Evolutionary conservation across 805 yeast genomes (phyloP).

Genomic region (Saccharomycopsis fibuligera): DNA sequence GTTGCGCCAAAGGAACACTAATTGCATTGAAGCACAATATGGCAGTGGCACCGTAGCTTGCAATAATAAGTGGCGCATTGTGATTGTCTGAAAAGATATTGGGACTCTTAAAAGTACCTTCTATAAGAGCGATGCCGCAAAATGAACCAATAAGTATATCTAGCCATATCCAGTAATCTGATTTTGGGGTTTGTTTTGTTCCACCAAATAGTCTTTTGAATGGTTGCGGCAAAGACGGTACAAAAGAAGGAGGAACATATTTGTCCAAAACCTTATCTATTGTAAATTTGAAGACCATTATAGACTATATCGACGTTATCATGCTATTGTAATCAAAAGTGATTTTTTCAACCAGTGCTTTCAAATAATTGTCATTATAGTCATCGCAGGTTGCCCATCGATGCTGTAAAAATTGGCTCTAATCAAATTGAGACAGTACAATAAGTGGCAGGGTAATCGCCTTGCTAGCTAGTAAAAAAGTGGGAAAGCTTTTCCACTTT

Average conservation of each 20-base stretch:
- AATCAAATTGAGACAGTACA: too few relatives aligned
- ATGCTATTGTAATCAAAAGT: too few relatives aligned
- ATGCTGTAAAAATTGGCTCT: too few relatives aligned
- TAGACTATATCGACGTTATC: too few relatives aligned
- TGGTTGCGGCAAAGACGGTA: slow-evolving; percentile 31
- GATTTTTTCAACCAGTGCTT: too few relatives aligned
- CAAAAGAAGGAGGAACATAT: slow-evolving; percentile 21
- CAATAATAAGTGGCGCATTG: slow-evolving; percentile 44
- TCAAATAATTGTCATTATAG: too few relatives aligned
- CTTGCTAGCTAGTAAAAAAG: too few relatives aligned
- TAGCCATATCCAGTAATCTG: slow-evolving; percentile 40
- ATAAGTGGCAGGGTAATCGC: too few relatives aligned
- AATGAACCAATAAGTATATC: slow-evolving; percentile 42
- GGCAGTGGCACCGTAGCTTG: slow-evolving; percentile 59
- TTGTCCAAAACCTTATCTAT: slow-evolving; percentile 5
- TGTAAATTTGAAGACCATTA: slow-evolving; percentile 12
- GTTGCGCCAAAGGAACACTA: slow-evolving; percentile 59
- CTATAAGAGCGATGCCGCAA: slow-evolving; percentile 39
- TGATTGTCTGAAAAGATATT: slow-evolving; percentile 33
- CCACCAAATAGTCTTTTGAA: slow-evolving; percentile 36
- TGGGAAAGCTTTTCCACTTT: too few relatives aligned
- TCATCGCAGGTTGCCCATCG: too few relatives aligned
- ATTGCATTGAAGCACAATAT: slow-evolving; percentile 50
- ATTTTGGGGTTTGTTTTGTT: slow-evolving; percentile 18
- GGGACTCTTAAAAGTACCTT: slow-evolving; percentile 37